Base-by-base conservation (phyloP, 148 eudicot genomes). In the Euryodendron excelsum region DNA sequence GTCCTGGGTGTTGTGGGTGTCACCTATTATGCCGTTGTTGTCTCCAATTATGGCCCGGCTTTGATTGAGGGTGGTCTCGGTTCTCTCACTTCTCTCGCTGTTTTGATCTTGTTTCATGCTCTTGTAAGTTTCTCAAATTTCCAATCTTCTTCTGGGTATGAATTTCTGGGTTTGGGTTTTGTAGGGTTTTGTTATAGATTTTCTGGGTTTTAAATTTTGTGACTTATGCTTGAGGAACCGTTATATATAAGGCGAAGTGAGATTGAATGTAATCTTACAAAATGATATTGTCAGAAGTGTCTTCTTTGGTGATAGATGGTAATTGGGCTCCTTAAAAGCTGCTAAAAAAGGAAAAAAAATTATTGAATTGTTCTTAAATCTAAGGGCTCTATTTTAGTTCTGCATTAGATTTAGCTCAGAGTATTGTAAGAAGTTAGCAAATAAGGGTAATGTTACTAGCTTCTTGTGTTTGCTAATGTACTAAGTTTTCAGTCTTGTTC, bases 1-100 rank as follows among this genome's bases (percentile, higher is more conserved):
- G 99, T 96, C 5, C 79, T 93, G 10, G 95, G 93, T 31, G 86
- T 96, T 61, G 95, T 96, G 21, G 99, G 98, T 66, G 92, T 96
- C 66, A 86, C 95, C 25, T 96, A 96, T 84, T 96, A 93, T 65
- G 93, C 98, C 52, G 90, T 96, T 65, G 98, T 96, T 82, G 82
- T 93, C 59, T 84, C 85, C 74, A 96, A 69, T 85, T 96, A 96
- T 77, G 88, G 85, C 1, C 93, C 97, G 8, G 83, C 87, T 36
- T 84, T 93, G 80, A 73, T 77, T 64, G 77, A 73, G 72, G 99
- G 98, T 69, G 95, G 92, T 25, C 83, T 92, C 45, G 86, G 85
- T 74, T 77, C 93, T 47, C 87, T 96, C 74, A 44, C 78, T 69
- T 83, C 98, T 6, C 50, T 95, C 36, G 87, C 78, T 18, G 98